phyloP scores from a whole-genome alignment of 2,329 filamentous ascomycete species.

The Lasiodiplodia sp. region DNA sequence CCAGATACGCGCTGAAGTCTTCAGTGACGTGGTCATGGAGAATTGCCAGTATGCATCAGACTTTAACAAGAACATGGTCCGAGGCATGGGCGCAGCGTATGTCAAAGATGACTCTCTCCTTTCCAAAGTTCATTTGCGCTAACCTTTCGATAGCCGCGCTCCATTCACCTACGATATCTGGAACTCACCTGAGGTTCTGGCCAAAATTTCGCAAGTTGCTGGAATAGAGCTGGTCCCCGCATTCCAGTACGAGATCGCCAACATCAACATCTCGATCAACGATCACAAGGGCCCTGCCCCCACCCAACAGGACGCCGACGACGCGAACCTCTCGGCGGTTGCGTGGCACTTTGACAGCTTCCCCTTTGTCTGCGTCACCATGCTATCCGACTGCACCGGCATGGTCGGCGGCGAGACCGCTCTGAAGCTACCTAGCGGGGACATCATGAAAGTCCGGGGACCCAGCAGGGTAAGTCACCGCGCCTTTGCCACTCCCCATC shows the following conservation, averaged over 20 bases:
- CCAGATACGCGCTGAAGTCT: conserved; percentile 31
- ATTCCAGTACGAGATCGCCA: conserved; percentile 64
- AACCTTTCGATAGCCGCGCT: conserved; percentile 17
- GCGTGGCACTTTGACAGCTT: conserved; percentile 61
- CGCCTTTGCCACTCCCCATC: neutral
- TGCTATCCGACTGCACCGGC: conserved; percentile 57
- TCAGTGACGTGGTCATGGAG: conserved; percentile 30
- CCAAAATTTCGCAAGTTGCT: conserved; percentile 60
- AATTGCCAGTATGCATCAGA: conserved; percentile 26
- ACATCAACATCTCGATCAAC: conserved; percentile 53
- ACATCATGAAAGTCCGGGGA: conserved; percentile 55
- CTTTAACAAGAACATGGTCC: conserved; percentile 11
- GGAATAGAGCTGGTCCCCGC: conserved; percentile 63
- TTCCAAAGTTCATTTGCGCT: neutral
- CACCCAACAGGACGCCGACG: too few relatives aligned
- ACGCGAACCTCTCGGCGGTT: conserved; percentile 26
- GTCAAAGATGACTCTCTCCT: neutral
- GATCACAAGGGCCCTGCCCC: neutral
- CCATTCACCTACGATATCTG: conserved; percentile 45
- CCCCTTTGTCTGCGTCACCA: conserved; percentile 61
- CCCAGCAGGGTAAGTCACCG: conserved; percentile 49
- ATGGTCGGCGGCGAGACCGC: conserved; percentile 66
- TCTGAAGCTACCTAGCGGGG: conserved; percentile 61
- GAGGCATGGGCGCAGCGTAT: neutral
- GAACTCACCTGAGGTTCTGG: conserved; percentile 54